A percentile compares a stretch with the other conserved stretches of the same genome.
phyloP scores from a whole-genome alignment of 805 yeast genomes.

The Saturnispora serradocipensis region DNA sequence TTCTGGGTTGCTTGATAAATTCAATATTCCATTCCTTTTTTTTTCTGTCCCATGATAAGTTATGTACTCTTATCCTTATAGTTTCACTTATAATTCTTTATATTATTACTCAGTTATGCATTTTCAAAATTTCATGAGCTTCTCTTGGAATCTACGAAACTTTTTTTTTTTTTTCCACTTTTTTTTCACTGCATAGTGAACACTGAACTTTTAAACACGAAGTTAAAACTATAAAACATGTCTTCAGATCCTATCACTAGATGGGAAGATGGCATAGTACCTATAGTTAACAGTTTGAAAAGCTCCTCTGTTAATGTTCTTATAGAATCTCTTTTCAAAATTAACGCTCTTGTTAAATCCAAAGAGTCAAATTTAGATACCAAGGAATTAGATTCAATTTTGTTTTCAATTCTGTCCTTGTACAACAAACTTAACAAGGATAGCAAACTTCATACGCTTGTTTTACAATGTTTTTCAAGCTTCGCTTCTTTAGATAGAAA shows the following conservation, averaged over 20 bases:
- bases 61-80: background rate
- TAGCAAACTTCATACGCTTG: conserved; percentile 35
- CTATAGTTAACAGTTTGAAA: conserved; percentile 14
- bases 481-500: conserved; percentile 27
- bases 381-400: conserved; percentile 24
- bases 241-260: conserved; percentile 6
- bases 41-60: background rate
- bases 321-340: conserved; percentile 27
- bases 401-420: conserved; percentile 35
- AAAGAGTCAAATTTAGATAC: conserved; percentile 9
- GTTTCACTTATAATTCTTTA: background rate
- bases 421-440: conserved; percentile 43
- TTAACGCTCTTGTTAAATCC: conserved; percentile 24
- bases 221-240: conserved; percentile 3
- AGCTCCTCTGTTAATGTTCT: conserved; percentile 31
- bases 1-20: conserved; percentile 33
- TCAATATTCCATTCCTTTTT: background rate
- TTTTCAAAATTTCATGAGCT: background rate
- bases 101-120: background rate
- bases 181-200: conserved; percentile 1
- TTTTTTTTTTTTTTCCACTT: conserved; percentile 1
- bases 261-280: conserved; percentile 13
- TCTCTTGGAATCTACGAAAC: background rate
- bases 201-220: background rate
- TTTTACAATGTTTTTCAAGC: conserved; percentile 31